Evolutionary conservation across 306 rosid genomes (phyloP).

Genomic region (Leucaena leucocephala): DNA sequence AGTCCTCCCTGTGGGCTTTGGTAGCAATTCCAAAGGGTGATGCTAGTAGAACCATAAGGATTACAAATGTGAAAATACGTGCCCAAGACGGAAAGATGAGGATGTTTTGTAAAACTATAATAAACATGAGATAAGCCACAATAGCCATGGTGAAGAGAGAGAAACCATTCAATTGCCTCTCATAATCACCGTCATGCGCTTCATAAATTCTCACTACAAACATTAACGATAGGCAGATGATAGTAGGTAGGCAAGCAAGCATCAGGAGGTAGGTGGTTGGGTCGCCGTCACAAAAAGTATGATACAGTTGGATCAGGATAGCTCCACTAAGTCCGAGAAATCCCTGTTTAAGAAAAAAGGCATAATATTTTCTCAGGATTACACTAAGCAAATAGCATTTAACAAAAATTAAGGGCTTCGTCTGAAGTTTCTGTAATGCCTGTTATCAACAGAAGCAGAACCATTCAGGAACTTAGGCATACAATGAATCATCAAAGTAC

Average conservation of each 20-base stretch:
- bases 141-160: slow-evolving; percentile 57
- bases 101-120: slow-evolving; percentile 56
- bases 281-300: slow-evolving; percentile 55
- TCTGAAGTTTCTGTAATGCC: neutral
- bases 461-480: slow-evolving; percentile 7
- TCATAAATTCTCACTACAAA: slow-evolving; percentile 67
- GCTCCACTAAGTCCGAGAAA: slow-evolving; percentile 95
- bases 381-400: slow-evolving; percentile 12
- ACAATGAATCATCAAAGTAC: neutral
- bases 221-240: slow-evolving; percentile 56
- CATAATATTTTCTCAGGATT: neutral
- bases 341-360: slow-evolving; percentile 57
- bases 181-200: slow-evolving; percentile 43
- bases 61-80: slow-evolving; percentile 34
- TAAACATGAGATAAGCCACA: slow-evolving; percentile 68
- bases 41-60: slow-evolving; percentile 61
- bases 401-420: neutral
- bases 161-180: slow-evolving; percentile 67
- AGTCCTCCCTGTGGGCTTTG: slow-evolving; percentile 58
- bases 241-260: slow-evolving; percentile 75
- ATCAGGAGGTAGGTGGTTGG: slow-evolving; percentile 70
- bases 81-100: slow-evolving; percentile 59
- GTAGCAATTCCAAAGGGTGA: slow-evolving; percentile 69
- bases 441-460: slow-evolving; percentile 11
- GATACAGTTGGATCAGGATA: slow-evolving; percentile 69